These are phyloP conservation scores for Fraxinus sp. DNA, from an alignment of 305 asterid species.

Conservation along the genomic window DNA sequence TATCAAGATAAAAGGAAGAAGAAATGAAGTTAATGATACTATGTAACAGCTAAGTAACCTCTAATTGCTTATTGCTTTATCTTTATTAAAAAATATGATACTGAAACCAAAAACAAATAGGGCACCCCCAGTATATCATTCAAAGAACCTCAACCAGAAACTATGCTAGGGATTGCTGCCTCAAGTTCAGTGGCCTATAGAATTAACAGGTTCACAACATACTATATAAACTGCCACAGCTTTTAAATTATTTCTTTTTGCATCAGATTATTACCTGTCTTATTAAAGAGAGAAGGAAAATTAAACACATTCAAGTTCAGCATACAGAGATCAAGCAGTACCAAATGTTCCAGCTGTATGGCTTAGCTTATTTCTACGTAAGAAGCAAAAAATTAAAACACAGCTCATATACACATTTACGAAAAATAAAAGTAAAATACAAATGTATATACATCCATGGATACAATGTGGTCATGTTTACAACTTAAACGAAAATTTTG, in stretches of 20 bases:
- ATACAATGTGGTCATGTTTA: not conserved
- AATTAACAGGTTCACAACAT: conserved; percentile 1
- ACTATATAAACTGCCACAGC: not conserved
- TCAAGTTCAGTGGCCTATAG: not conserved
- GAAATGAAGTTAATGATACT: conserved; percentile 8
- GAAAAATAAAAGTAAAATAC: not conserved
- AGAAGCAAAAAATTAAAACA: too few species aligned
- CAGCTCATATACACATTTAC: not conserved
- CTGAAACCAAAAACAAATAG: conserved; percentile 9
- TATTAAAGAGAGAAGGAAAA: conserved; percentile 1
- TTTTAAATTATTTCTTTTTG: not conserved
- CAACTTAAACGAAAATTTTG: not conserved
- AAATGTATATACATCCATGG: not conserved
- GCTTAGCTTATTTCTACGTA: not conserved
- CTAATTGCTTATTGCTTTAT: not conserved
- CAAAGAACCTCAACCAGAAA: conserved; percentile 1
- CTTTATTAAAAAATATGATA: not conserved
- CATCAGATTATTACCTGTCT: not conserved
- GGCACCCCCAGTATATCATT: conserved; percentile 10
- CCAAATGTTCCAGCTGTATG: not conserved
- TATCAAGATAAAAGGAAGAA: conserved; percentile 8
- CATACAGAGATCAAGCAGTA: not conserved
- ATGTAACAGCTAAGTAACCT: not conserved
- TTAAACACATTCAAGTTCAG: not conserved
- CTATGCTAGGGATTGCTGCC: conserved; percentile 10